Conservation (phyloP, 352 stramenopile species). For the Pythium oligandrum region DNA sequence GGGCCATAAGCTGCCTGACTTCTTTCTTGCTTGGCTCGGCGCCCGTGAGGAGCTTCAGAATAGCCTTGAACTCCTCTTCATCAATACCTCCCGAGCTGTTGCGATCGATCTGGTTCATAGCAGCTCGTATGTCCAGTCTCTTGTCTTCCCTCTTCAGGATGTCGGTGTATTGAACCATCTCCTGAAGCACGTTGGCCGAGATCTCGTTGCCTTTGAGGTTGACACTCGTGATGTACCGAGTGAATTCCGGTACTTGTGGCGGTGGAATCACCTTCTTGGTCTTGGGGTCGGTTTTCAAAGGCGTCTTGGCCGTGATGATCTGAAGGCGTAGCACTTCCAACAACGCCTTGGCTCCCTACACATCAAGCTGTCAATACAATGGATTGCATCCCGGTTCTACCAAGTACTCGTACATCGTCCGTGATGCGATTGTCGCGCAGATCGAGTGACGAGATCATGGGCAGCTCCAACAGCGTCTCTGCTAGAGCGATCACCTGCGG, state of each 20-base stretch:
- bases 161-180: slow-evolving; percentile 72
- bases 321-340: slow-evolving; percentile 75
- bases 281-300: slow-evolving; percentile 36
- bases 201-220: slow-evolving; percentile 81
- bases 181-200: slow-evolving; percentile 45
- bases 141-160: slow-evolving; percentile 75
- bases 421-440: slow-evolving; percentile 78
- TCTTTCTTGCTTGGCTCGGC: slow-evolving; percentile 77
- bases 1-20: slow-evolving; percentile 52
- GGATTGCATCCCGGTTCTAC: too few species aligned
- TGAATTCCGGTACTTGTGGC: slow-evolving; percentile 40
- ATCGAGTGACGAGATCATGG: slow-evolving; percentile 71
- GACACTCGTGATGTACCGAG: slow-evolving; percentile 64
- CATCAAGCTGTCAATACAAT: background rate
- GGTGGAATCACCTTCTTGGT: slow-evolving; percentile 46
- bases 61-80: slow-evolving; percentile 70
- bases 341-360: slow-evolving; percentile 60
- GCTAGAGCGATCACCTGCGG: slow-evolving; percentile 73
- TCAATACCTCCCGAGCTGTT: slow-evolving; percentile 53
- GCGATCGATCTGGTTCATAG: slow-evolving; percentile 67
- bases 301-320: slow-evolving; percentile 67
- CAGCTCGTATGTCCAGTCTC: slow-evolving; percentile 66
- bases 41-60: slow-evolving; percentile 73
- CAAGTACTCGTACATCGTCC: slow-evolving; percentile 42
- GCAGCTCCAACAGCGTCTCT: slow-evolving; percentile 70